Evolutionary conservation across 2,329 filamentous ascomycete species (phyloP).

Genomic region (Ramularia collo-cygni): DNA sequence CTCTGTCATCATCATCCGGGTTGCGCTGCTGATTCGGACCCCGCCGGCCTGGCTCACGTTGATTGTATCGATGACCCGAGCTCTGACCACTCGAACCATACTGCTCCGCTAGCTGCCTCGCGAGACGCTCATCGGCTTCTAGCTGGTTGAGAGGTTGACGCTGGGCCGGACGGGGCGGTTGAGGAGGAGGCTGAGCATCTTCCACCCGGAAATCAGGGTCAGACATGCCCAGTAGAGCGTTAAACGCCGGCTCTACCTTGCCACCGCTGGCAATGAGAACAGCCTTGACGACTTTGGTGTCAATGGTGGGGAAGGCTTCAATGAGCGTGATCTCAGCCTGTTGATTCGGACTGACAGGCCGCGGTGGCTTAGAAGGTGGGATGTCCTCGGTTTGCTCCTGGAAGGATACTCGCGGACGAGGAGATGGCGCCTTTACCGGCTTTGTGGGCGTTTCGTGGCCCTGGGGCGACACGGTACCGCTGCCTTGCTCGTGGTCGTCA

Average conservation of each 20-base stretch:
- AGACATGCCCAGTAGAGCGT: conserved; percentile 70
- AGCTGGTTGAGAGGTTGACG: conserved; percentile 65
- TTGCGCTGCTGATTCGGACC: conserved; percentile 42
- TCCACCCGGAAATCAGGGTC: conserved; percentile 47
- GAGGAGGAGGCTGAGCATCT: conserved; percentile 63
- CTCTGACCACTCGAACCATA: conserved; percentile 48
- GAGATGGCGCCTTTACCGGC: conserved; percentile 34
- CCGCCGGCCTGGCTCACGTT: conserved; percentile 31
- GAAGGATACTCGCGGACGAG: conserved; percentile 42
- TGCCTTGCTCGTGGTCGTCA: conserved; percentile 65
- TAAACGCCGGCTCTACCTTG: conserved; percentile 87
- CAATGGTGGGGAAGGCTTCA: conserved; percentile 87
- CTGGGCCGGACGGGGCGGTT: conserved; percentile 68
- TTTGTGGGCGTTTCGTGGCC: conserved; percentile 33
- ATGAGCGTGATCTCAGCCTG: conserved; percentile 83
- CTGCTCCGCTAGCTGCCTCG: conserved; percentile 85
- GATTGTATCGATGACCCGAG: conserved; percentile 25
- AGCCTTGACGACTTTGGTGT: conserved; percentile 73
- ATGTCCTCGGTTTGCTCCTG: conserved; percentile 43
- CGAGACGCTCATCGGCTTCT: conserved; percentile 85
- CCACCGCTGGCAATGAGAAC: conserved; percentile 81
- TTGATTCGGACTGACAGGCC: conserved; percentile 72
- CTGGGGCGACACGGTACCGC: conserved; percentile 38
- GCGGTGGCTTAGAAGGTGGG: conserved; percentile 74
- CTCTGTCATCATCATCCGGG: conserved; percentile 55